Conservation (phyloP, 441 rosid genomes). For the Mallotus repandus region DNA sequence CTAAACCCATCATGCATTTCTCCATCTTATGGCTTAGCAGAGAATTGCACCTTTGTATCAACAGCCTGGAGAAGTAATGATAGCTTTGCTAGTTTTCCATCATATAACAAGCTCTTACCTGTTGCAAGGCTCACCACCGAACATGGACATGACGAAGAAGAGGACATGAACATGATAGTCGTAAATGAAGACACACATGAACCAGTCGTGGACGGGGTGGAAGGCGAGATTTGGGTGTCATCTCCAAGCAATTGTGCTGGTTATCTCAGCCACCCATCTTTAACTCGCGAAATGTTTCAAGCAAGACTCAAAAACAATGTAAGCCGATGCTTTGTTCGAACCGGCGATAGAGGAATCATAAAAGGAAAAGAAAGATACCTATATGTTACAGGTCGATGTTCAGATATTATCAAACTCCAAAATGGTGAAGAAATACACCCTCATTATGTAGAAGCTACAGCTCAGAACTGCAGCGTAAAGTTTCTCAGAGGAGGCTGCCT, state of each 20-base stretch:
- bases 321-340: constrained; percentile 37
- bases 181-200: constrained; percentile 51
- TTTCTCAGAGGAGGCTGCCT: constrained; percentile 55
- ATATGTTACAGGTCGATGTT: constrained; percentile 52
- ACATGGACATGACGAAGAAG: constrained; percentile 30
- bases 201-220: constrained; percentile 45
- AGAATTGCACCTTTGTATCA: constrained; percentile 65
- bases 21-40: constrained; percentile 69
- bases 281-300: constrained; percentile 42
- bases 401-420: constrained; percentile 40
- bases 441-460: constrained; percentile 52
- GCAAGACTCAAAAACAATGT: constrained; percentile 35
- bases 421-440: constrained; percentile 40
- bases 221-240: constrained; percentile 70
- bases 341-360: constrained; percentile 55
- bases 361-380: constrained; percentile 49
- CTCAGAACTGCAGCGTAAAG: constrained; percentile 36
- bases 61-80: constrained; percentile 49
- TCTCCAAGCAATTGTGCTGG: constrained; percentile 66
- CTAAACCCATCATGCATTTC: constrained; percentile 48
- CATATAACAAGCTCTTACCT: constrained; percentile 49
- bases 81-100: constrained; percentile 28
- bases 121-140: constrained; percentile 38
- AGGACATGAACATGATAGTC: constrained; percentile 47
- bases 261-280: constrained; percentile 50